Evolutionary conservation across 495 filamentous ascomycete species (phyloP), one percentile per base, ranked within the genome.

Genomic region (Penicillium pulvis): DNA sequence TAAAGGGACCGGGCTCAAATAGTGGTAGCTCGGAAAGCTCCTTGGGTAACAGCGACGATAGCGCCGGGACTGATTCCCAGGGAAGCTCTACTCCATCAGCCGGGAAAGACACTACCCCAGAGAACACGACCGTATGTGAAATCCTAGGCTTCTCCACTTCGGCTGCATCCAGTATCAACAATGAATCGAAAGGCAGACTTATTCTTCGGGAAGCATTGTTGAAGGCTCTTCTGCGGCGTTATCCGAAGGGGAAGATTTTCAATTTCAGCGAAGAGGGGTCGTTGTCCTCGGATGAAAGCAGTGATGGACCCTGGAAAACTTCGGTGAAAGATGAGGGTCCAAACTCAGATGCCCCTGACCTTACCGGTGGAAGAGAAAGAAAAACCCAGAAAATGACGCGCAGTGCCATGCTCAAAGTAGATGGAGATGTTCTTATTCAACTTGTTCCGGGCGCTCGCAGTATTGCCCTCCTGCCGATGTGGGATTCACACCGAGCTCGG

Each of bases 401-500:
- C 26, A 58, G 20, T 43, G 30, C 2, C 30, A 33, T 33, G 30
- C 60, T 65, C 53, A 35, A 48, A 35, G 45, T 62, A 31, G 58
- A 72, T n/a, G 65, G 62, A 19, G 17, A 51, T 4, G 45, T 58
- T 16, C 52, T 72, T 17, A 63, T 66, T 53, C 55, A 56, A 39
- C 53, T 65, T 2, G 56, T 69, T 31, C 43, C 56, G 5, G 52
- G 42, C 14, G 63, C 70, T 26, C 50, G 70, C 19, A 68, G 53
- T 20, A 61, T 67, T 11, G 49, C 66, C 12, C 52, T 68, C 19
- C 45, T 65, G 12, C 86, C 87, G 0, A 68, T 90, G 0, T 91
- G 86, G 82, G 83, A 89, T 58, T 75, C 81, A 7, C 76, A 81
- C 44, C 71, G 76, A 35, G 70, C 76, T 5, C 67, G 83, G 31